Evolutionary conservation across 805 yeast genomes (phyloP), one percentile per base, ranked within the genome.

Genomic region (Candida ovalis): DNA sequence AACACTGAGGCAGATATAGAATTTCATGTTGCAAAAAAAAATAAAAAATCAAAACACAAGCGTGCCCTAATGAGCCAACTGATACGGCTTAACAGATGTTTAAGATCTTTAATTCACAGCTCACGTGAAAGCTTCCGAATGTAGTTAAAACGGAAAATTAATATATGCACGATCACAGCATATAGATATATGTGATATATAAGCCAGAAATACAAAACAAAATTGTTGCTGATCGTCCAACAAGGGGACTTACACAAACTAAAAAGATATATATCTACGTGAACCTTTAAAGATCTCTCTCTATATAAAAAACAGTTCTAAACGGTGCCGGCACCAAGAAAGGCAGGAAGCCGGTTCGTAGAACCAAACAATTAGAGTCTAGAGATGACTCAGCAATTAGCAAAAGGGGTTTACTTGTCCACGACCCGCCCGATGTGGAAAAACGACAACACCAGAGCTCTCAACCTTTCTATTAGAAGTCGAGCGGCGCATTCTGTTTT

Each of bases 371-470:
- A n/a, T n/a, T n/a, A n/a, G n/a, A n/a, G n/a, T n/a, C n/a, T n/a
- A n/a, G n/a, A n/a, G 35, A 30, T 30, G 15, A 30, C 15, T 30
- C 35, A 30, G 35, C 35, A 15, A 8, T 30, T 30, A 30, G 17
- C 35, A 30, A 30, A 25, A 25, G 28, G 28, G 10, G 28, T 10
- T 25, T 10, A 25, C 28, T 7, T 25, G 10, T 13, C 4, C 7
- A 18, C 19, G 6, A 6, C 17, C 38, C 17, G 28, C 54, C 55
- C 25, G 37, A 45, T 47, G 18, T 18, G 47, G 58, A n/a, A 48
- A 55, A 50, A 48, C 25, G 24, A 45, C 27, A 55, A 55, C 53
- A 55, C n/a, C 54, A 52, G 58, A 51, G 58, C 58, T 47, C 42
- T 54, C 25, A 40, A 55, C 52, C 56, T 53, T 15, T 13, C 17